Conservation (phyloP, 2,329 filamentous ascomycete species). For the Pyrenochaeta sp. region DNA sequence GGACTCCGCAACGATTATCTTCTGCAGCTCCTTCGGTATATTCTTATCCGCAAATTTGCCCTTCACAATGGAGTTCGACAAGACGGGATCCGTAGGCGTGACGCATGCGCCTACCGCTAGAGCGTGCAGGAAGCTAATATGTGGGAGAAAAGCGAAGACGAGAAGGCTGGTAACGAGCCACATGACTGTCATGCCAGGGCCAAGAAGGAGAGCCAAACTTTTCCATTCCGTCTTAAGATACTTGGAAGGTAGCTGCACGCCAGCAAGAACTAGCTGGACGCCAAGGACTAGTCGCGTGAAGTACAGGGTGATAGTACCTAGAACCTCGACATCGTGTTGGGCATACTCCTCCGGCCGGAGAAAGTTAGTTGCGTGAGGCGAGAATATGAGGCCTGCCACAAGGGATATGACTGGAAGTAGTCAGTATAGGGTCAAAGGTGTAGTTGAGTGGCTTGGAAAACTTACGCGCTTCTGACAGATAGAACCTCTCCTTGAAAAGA, state of each 20-base stretch:
- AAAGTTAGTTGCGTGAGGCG: slow-evolving; percentile 78
- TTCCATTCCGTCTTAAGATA: slow-evolving; percentile 84
- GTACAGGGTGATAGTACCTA: slow-evolving; percentile 79
- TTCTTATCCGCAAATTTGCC: slow-evolving; percentile 93
- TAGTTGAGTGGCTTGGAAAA: slow-evolving; percentile 27
- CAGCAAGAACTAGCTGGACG: slow-evolving; percentile 87
- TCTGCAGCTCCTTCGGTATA: slow-evolving; percentile 81
- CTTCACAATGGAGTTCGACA: slow-evolving; percentile 91
- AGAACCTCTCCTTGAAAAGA: slow-evolving; percentile 87
- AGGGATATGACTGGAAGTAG: slow-evolving; percentile 76
- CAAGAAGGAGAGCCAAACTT: slow-evolving; percentile 75
- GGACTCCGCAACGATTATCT: slow-evolving; percentile 72
- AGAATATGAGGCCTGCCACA: slow-evolving; percentile 79
- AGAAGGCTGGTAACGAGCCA: slow-evolving; percentile 84
- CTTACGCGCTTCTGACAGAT: slow-evolving; percentile 88
- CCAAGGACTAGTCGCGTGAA: slow-evolving; percentile 89
- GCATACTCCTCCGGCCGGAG: slow-evolving; percentile 80
- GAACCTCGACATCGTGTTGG: slow-evolving; percentile 60
- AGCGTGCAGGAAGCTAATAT: slow-evolving; percentile 77
- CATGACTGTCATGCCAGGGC: slow-evolving; percentile 86
- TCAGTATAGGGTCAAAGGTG: neutral
- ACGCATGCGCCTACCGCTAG: slow-evolving; percentile 84
- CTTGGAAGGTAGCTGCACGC: slow-evolving; percentile 84
- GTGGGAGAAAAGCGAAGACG: slow-evolving; percentile 78
- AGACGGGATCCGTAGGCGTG: slow-evolving; percentile 88